Evolutionary conservation across 2,329 filamentous ascomycete genomes (phyloP).

Genomic region (Ophiostoma sp.): DNA sequence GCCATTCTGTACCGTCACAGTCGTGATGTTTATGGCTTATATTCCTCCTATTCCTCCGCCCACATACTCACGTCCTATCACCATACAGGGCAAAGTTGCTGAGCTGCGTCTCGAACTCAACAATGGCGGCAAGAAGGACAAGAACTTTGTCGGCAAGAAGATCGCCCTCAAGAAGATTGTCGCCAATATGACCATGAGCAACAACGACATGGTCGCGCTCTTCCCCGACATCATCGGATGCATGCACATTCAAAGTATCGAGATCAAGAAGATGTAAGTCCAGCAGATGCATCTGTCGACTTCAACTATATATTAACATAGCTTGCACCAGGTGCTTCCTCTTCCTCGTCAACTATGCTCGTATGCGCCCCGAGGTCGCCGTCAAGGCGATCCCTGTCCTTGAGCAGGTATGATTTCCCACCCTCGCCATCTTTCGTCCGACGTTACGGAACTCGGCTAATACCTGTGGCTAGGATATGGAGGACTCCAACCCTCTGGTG

Average conservation of each 20-base stretch:
- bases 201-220: slow-evolving; percentile 97
- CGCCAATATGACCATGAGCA: slow-evolving; percentile 99
- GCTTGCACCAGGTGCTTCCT: slow-evolving; percentile 73
- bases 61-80: slow-evolving; percentile 48
- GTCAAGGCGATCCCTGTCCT: slow-evolving; percentile 87
- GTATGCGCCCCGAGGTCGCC: slow-evolving; percentile 89
- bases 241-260: slow-evolving; percentile 89
- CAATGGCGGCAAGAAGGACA: slow-evolving; percentile 94
- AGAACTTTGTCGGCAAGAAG: slow-evolving; percentile 91
- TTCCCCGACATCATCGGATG: slow-evolving; percentile 93
- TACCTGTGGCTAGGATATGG: slow-evolving; percentile 64
- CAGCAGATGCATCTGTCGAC: too few relatives aligned
- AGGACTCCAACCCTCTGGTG: slow-evolving; percentile 85
- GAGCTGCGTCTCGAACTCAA: slow-evolving; percentile 92
- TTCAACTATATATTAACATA: background rate
- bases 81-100: slow-evolving; percentile 90
- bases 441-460: background rate
- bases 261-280: slow-evolving; percentile 98
- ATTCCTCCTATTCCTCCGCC: slow-evolving; percentile 45
- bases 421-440: slow-evolving; percentile 40
- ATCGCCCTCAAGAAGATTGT: slow-evolving; percentile 99
- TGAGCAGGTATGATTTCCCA: slow-evolving; percentile 37
- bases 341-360: slow-evolving; percentile 93
- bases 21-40: slow-evolving; percentile 51
- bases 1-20: slow-evolving; percentile 23